A percentile compares a stretch with the other conserved stretches of the same genome.
Evolutionary conservation across 2,329 filamentous ascomycete species (phyloP).

Genomic region (Diplodia corticola): DNA sequence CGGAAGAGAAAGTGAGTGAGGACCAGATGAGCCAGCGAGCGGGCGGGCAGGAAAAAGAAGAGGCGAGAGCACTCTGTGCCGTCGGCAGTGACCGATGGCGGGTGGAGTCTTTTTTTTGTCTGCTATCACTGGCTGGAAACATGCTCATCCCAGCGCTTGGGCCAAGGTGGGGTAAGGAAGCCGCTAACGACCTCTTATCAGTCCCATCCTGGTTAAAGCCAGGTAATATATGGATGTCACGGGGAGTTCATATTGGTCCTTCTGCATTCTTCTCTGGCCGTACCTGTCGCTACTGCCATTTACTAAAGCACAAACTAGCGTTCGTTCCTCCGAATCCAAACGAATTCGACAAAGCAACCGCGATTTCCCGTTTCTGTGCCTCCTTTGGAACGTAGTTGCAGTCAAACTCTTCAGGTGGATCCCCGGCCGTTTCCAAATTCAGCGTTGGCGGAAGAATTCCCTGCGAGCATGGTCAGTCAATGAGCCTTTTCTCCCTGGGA

Average conservation of each 20-base stretch:
- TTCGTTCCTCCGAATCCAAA: conserved; percentile 99
- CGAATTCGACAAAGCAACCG: conserved; percentile 84
- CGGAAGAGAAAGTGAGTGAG: neutral
- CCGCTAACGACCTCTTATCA: conserved; percentile 19
- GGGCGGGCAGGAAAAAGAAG: neutral
- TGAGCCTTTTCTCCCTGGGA: neutral
- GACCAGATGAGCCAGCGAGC: neutral
- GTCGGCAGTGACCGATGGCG: neutral
- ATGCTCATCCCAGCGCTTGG: conserved; percentile 4
- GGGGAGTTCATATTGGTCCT: neutral
- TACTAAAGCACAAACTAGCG: conserved; percentile 78
- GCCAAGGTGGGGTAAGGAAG: conserved; percentile 20
- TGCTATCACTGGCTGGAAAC: conserved; percentile 4
- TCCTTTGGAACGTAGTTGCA: conserved; percentile 82
- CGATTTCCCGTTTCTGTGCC: conserved; percentile 62
- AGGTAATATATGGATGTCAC: conserved; percentile 20
- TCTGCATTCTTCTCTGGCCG: neutral
- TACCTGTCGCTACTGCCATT: conserved; percentile 30
- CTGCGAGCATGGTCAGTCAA: conserved; percentile 48
- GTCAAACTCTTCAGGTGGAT: conserved; percentile 62
- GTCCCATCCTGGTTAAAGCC: conserved; percentile 12
- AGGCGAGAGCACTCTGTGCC: neutral
- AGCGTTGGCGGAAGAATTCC: conserved; percentile 80
- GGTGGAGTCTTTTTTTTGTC: neutral
- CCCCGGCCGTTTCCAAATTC: conserved; percentile 68